These are phyloP conservation scores for Microstegium vimineum DNA, from an alignment of 176 grass and related monocot genomes.

Conservation along the genomic window DNA sequence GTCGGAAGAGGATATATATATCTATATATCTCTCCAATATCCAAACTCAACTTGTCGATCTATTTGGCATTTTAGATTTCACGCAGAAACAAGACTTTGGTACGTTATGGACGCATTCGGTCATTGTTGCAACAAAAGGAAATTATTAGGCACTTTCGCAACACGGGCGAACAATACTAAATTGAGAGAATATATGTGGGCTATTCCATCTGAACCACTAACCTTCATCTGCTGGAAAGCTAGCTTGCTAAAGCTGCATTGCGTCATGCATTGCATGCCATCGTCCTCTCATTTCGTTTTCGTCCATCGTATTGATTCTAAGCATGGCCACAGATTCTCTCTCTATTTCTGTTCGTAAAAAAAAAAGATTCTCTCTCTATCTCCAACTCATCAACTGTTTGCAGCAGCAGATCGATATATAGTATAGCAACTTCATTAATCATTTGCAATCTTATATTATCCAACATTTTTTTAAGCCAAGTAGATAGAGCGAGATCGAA, in stretches of 20 bases:
- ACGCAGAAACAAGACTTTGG: background rate
- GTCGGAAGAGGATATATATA: too few species aligned
- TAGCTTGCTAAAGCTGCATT: slow-evolving; percentile 1
- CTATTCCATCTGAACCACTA: background rate
- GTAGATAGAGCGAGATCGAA: background rate
- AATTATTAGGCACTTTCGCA: slow-evolving; percentile 3
- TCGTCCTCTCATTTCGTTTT: background rate
- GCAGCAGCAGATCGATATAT: background rate
- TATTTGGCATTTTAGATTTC: background rate
- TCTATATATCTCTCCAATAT: background rate
- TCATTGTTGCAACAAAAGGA: background rate
- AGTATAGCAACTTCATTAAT: background rate
- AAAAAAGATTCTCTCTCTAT: too few species aligned
- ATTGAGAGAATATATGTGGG: background rate
- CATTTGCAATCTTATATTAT: background rate
- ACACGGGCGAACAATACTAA: background rate
- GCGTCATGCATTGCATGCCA: slow-evolving; percentile 2
- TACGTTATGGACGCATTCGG: background rate
- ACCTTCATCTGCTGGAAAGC: slow-evolving; percentile 12
- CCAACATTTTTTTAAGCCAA: background rate
- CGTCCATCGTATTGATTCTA: slow-evolving; percentile 3
- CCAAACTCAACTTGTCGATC: background rate
- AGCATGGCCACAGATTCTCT: background rate
- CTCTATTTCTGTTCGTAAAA: too few species aligned
- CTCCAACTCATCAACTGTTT: background rate